phyloP scores from a whole-genome alignment of 495 filamentous ascomycete species.

The Annulohypoxylon stygium region DNA sequence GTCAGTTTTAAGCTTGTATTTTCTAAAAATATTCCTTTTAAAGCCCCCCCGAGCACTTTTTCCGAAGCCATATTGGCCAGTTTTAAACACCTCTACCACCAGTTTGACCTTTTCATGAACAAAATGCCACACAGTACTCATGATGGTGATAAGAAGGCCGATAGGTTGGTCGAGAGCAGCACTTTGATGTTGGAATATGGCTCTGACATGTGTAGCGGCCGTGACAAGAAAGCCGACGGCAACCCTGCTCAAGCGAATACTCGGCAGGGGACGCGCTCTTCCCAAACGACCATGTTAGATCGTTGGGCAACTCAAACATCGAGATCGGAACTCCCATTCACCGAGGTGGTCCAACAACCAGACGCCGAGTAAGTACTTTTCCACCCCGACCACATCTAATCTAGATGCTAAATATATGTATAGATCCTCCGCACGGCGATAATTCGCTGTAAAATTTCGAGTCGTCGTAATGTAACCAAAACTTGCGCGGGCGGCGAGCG shows the following conservation, averaged over 20 bases:
- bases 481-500: conserved; percentile 30
- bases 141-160: conserved; percentile 29
- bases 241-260: conserved; percentile 23
- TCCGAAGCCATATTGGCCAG: conserved; percentile 8
- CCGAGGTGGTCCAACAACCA: conserved; percentile 51
- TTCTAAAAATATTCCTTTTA: conserved; percentile 7
- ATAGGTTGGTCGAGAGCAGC: conserved; percentile 44
- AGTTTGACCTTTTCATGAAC: not conserved
- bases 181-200: not conserved
- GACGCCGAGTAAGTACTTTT: conserved; percentile 34
- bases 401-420: conserved; percentile 29
- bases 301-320: conserved; percentile 54
- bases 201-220: conserved; percentile 40
- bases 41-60: conserved; percentile 3
- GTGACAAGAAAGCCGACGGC: conserved; percentile 1
- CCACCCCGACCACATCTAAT: conserved; percentile 10
- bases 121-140: conserved; percentile 49
- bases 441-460: conserved; percentile 15
- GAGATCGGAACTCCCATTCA: conserved; percentile 56
- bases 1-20: conserved; percentile 34
- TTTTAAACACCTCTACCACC: conserved; percentile 1
- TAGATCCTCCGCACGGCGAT: conserved; percentile 38
- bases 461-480: conserved; percentile 39
- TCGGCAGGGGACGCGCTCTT: conserved; percentile 11
- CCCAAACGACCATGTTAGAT: conserved; percentile 54